Evolutionary conservation across 805 yeast genomes (phyloP).

Genomic region (Candida endomychidarum): DNA sequence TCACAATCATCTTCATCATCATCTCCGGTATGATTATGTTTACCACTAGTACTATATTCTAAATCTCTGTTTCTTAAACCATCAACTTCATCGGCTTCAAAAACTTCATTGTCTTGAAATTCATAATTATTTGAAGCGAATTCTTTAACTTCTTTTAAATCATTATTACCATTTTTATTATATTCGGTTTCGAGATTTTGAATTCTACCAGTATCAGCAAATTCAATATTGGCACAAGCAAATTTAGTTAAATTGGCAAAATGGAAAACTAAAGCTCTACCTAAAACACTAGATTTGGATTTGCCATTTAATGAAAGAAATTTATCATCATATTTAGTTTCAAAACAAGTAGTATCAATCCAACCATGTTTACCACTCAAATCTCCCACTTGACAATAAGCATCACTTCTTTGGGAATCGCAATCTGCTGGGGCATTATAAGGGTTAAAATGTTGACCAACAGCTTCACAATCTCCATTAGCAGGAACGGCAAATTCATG

Average conservation of each 20-base stretch:
- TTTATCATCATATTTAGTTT: constrained; percentile 61
- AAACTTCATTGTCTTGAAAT: constrained; percentile 12
- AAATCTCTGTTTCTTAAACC: constrained; percentile 8
- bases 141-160: constrained; percentile 13
- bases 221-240: constrained; percentile 61
- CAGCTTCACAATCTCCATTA: constrained; percentile 50
- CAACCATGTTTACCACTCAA: constrained; percentile 76
- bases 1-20: constrained; percentile 11
- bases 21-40: constrained; percentile 11
- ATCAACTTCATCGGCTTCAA: constrained; percentile 7
- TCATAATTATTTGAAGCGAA: constrained; percentile 10
- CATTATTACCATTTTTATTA: constrained; percentile 12
- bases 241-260: constrained; percentile 53
- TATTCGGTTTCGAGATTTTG: constrained; percentile 20
- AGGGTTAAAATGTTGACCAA: constrained; percentile 65
- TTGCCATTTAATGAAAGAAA: constrained; percentile 60
- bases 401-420: constrained; percentile 49
- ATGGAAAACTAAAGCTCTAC: constrained; percentile 57
- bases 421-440: constrained; percentile 55
- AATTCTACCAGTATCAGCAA: constrained; percentile 20
- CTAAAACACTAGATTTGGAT: constrained; percentile 59
- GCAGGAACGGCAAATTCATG: constrained; percentile 56
- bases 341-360: constrained; percentile 69
- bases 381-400: constrained; percentile 70
- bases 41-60: background rate